A percentile compares a stretch with the other conserved stretches of the same genome.
phyloP scores from a whole-genome alignment of 108 stramenopile genomes.

The Skeletonema menzelii region DNA sequence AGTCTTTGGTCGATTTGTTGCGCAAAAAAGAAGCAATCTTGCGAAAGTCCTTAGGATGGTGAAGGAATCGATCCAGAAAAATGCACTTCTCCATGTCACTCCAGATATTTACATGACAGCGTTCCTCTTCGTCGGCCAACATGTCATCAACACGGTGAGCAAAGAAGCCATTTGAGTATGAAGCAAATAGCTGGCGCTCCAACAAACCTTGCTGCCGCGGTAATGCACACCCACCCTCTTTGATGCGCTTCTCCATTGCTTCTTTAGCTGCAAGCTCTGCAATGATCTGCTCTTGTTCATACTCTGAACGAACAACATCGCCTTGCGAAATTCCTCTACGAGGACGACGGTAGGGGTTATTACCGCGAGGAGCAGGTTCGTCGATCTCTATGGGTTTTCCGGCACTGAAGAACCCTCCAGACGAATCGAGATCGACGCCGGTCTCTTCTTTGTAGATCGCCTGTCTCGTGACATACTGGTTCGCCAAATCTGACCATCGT shows the following conservation, averaged over 20 bases:
- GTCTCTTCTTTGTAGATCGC: constrained; percentile 50
- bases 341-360: constrained; percentile 84
- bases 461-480: constrained; percentile 72
- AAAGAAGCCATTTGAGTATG: constrained; percentile 65
- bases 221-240: constrained; percentile 73
- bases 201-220: constrained; percentile 63
- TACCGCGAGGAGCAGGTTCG: constrained; percentile 21
- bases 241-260: constrained; percentile 84
- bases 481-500: constrained; percentile 67
- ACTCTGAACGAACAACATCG: constrained; percentile 78
- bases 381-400: constrained; percentile 6
- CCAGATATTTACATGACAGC: constrained; percentile 67
- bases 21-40: constrained; percentile 91
- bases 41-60: constrained; percentile 96
- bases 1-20: constrained; percentile 90
- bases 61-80: constrained; percentile 94
- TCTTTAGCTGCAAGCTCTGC: constrained; percentile 86
- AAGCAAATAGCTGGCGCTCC: constrained; percentile 66
- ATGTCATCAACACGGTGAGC: constrained; percentile 58
- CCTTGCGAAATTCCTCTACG: constrained; percentile 52
- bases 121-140: constrained; percentile 53
- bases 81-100: constrained; percentile 98
- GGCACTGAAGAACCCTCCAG: constrained; percentile 47
- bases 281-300: constrained; percentile 91
- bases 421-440: constrained; percentile 32